Conservation (phyloP, 208 protist species). For the Lotmaria passim region DNA sequence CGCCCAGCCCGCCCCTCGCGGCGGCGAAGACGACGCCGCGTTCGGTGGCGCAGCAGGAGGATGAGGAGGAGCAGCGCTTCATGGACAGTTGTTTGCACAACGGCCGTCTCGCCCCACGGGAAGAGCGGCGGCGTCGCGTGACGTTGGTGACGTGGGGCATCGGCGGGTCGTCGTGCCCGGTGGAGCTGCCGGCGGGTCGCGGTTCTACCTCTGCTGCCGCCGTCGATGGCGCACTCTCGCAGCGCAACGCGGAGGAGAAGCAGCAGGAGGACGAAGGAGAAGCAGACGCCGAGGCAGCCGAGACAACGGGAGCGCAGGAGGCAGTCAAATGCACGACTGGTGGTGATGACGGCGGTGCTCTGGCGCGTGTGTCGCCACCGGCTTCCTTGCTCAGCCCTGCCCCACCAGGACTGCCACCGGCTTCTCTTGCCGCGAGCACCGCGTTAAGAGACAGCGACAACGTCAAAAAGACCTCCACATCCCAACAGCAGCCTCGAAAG, state of each 20-base stretch:
- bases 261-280: neutral
- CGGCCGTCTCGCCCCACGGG: constrained; percentile 23
- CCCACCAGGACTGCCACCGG: neutral
- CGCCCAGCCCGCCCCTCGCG: neutral
- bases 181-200: constrained; percentile 21
- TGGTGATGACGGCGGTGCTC: too few relatives aligned
- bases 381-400: neutral
- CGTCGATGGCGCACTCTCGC: neutral
- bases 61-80: constrained; percentile 27
- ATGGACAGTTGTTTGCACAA: constrained; percentile 26
- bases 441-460: neutral
- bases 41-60: neutral
- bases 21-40: neutral
- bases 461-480: too few relatives aligned
- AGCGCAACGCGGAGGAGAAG: neutral
- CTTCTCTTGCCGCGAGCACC: neutral
- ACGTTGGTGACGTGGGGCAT: constrained; percentile 71
- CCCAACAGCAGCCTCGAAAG: neutral
- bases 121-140: constrained; percentile 34
- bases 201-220: constrained; percentile 1
- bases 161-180: constrained; percentile 45
- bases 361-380: neutral
- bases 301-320: too few relatives aligned
- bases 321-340: too few relatives aligned
- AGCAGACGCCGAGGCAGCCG: neutral